These are phyloP conservation scores for Scleroderma bovista DNA, from an alignment of 768 basidiomycete genomes.

Conservation along the genomic window DNA sequence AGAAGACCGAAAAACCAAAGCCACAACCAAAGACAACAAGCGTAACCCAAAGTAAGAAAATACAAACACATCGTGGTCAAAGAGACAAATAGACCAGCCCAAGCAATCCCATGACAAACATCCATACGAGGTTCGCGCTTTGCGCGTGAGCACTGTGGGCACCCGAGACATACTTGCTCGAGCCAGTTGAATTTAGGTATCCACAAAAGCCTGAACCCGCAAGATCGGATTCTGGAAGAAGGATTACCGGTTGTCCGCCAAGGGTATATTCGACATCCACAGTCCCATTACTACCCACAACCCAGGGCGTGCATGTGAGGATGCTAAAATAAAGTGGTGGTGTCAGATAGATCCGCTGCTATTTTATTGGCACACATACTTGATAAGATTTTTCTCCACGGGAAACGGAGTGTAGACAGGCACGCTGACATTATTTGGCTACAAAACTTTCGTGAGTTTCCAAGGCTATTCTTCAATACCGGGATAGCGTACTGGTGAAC, in stretches of 20 bases:
- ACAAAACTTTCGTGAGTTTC: slow-evolving; percentile 2
- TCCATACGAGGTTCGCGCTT: not conserved
- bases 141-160: not conserved
- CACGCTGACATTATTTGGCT: slow-evolving; percentile 55
- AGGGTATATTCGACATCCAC: slow-evolving; percentile 56
- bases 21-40: no score
- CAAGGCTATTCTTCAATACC: not conserved
- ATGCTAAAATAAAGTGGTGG: slow-evolving; percentile 36
- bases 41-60: no score
- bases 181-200: not conserved
- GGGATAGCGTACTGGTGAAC: slow-evolving; percentile 51
- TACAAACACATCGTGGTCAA: no score
- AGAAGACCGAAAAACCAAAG: no score
- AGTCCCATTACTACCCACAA: slow-evolving; percentile 59
- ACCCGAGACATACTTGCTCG: slow-evolving; percentile 5
- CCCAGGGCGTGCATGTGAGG: slow-evolving; percentile 61
- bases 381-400: slow-evolving; percentile 43
- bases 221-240: slow-evolving; percentile 38
- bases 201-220: slow-evolving; percentile 36
- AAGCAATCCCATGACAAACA: slow-evolving; percentile 7
- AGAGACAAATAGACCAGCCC: not conserved
- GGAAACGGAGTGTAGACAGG: slow-evolving; percentile 54
- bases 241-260: slow-evolving; percentile 57
- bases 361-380: slow-evolving; percentile 38
- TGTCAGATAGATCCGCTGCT: not conserved